Conservation (phyloP, 2,329 filamentous ascomycete genomes). For the Neonectria ditissima region DNA sequence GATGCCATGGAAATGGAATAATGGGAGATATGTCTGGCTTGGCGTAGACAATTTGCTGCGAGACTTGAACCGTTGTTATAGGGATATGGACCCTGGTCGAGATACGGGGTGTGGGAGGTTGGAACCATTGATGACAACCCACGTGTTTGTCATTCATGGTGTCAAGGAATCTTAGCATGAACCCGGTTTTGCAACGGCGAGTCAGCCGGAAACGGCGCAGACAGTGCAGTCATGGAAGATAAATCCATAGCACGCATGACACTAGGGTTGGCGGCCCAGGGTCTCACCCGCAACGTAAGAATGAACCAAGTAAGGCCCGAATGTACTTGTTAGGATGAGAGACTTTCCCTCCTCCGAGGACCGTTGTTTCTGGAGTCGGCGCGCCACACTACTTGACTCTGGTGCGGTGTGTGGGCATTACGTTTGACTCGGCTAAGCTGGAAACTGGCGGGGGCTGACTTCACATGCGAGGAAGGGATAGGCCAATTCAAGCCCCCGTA, state of each 20-base stretch:
- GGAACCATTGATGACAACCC: background rate
- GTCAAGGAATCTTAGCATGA: background rate
- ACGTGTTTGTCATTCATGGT: background rate
- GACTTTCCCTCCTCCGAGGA: no score
- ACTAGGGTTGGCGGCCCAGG: background rate
- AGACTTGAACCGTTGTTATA: background rate
- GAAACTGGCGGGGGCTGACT: background rate
- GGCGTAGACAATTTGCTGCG: background rate
- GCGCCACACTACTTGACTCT: background rate
- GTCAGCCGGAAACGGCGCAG: background rate
- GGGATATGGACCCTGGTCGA: background rate
- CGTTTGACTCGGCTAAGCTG: background rate
- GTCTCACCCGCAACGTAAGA: background rate
- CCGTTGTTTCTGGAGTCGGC: background rate
- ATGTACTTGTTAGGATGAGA: no score
- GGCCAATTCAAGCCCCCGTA: background rate
- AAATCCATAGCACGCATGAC: background rate
- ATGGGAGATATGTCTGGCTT: background rate
- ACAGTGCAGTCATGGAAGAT: background rate
- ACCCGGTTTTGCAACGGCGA: background rate
- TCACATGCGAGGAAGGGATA: background rate
- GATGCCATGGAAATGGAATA: conserved; percentile 17
- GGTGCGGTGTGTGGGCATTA: background rate
- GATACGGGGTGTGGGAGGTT: background rate
- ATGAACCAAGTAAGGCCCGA: background rate